Conservation (phyloP, 192 early-diverging fungal genomes). For the Chytriomyces sp. region DNA sequence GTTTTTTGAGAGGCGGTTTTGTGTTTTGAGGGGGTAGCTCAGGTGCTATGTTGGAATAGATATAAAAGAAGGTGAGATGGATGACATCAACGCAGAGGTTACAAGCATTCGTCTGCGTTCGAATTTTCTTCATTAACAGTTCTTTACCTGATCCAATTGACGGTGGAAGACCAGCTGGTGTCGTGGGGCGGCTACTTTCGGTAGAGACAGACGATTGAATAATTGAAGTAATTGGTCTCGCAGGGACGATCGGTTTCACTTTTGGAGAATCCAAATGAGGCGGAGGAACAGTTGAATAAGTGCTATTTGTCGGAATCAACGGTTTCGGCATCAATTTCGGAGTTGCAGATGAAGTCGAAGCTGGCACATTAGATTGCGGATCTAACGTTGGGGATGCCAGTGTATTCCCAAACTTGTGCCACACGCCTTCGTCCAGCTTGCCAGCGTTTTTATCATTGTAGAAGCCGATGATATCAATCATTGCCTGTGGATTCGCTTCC, state of each 20-base stretch:
- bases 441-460: conserved; percentile 46
- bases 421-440: conserved; percentile 30
- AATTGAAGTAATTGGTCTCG: conserved; percentile 61
- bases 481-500: conserved; percentile 84
- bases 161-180: conserved; percentile 15
- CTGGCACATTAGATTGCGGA: background rate
- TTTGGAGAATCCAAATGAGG: conserved; percentile 18
- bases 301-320: background rate
- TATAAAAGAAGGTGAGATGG: background rate
- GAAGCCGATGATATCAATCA: conserved; percentile 61
- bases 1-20: background rate
- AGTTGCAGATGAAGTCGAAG: background rate
- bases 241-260: conserved; percentile 56
- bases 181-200: conserved; percentile 62
- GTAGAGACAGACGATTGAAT: conserved; percentile 60
- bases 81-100: background rate
- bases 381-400: background rate
- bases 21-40: background rate
- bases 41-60: background rate
- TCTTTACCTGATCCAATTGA: too few relatives aligned
- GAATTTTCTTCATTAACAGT: conserved; percentile 47
- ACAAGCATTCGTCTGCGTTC: conserved; percentile 7
- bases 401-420: conserved; percentile 32
- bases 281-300: background rate
- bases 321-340: conserved; percentile 1